Evolutionary conservation across 257 asterid genomes (phyloP).

Genomic region (Penstemon barbatus): DNA sequence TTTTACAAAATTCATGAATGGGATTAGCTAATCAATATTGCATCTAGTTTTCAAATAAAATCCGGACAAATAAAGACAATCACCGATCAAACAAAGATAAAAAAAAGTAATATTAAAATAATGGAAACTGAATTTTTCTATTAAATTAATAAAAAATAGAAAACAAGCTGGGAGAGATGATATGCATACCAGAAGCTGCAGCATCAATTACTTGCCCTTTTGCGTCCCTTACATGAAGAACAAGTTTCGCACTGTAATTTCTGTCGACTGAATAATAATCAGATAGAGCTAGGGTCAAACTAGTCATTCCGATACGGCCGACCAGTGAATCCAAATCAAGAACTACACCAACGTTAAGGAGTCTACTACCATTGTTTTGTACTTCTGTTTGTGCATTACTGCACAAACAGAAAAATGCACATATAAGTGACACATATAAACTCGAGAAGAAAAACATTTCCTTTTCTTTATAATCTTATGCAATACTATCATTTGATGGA

Average conservation of each 20-base stretch:
- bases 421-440: constrained; percentile 8
- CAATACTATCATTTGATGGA: no score
- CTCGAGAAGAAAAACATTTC: not conserved
- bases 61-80: no score
- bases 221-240: constrained; percentile 30
- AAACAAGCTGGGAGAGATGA: no score
- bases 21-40: no score
- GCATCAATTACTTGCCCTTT: constrained; percentile 32
- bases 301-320: constrained; percentile 34
- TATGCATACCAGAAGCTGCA: constrained; percentile 35
- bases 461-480: not conserved
- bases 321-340: constrained; percentile 11
- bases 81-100: no score
- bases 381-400: constrained; percentile 17
- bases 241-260: constrained; percentile 24
- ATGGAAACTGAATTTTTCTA: no score
- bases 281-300: constrained; percentile 31
- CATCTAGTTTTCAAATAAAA: no score
- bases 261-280: constrained; percentile 29
- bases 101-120: no score
- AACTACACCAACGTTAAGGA: constrained; percentile 29
- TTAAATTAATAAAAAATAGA: no score
- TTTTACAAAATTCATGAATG: no score
- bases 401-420: constrained; percentile 17
- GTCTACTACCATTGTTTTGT: not conserved